These are phyloP conservation scores for Syzygium aromaticum DNA, from an alignment of 345 rosid genomes.

Conservation along the genomic window DNA sequence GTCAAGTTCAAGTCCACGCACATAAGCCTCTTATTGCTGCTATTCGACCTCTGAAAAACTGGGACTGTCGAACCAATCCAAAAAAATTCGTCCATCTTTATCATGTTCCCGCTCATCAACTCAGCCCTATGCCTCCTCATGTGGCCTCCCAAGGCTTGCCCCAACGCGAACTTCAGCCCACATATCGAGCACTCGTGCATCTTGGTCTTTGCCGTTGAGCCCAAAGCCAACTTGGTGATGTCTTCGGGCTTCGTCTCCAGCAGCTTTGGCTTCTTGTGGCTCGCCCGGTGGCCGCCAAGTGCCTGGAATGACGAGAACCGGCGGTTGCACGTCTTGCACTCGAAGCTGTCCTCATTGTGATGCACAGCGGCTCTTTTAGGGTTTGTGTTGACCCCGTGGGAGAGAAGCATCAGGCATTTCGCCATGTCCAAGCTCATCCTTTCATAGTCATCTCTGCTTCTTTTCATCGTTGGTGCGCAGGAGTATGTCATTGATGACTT, in stretches of 20 bases:
- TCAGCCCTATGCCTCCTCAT: slow-evolving; percentile 13
- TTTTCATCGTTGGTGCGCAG: slow-evolving; percentile 19
- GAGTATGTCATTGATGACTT: not conserved
- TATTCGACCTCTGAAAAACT: not conserved
- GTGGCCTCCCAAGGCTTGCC: slow-evolving; percentile 16
- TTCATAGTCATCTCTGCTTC: slow-evolving; percentile 22
- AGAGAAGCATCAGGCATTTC: slow-evolving; percentile 34
- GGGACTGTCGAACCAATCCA: not conserved
- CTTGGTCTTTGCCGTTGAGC: not conserved
- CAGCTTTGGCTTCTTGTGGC: slow-evolving; percentile 26
- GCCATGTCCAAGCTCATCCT: slow-evolving; percentile 29
- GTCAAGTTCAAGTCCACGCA: slow-evolving; percentile 11
- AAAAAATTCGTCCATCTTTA: not conserved
- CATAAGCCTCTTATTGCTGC: slow-evolving; percentile 1
- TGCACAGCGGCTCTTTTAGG: not conserved
- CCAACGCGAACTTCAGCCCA: slow-evolving; percentile 9
- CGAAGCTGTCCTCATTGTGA: not conserved
- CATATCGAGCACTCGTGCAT: slow-evolving; percentile 12
- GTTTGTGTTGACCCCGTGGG: not conserved
- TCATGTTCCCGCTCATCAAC: not conserved
- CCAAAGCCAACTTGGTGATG: not conserved
- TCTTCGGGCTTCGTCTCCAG: not conserved
- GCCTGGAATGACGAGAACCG: slow-evolving; percentile 34
- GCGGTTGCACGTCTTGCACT: slow-evolving; percentile 31
- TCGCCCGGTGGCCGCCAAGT: slow-evolving; percentile 39